These are phyloP conservation scores for Paramecium biaurelia DNA, from an alignment of 73 alveolate genomes.

Conservation along the genomic window DNA sequence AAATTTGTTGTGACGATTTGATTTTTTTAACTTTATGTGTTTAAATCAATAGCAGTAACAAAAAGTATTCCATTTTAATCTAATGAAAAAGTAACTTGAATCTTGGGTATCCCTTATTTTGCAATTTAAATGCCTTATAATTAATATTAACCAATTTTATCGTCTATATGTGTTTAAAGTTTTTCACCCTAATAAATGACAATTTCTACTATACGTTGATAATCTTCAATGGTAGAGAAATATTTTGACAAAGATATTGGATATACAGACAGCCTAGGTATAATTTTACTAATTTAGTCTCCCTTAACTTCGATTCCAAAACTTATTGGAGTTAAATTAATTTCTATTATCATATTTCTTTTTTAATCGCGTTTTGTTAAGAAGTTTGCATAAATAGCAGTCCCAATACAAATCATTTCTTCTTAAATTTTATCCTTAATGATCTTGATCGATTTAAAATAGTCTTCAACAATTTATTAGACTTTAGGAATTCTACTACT, in stretches of 20 bases:
- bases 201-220: slow-evolving; percentile 91
- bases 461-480: neutral
- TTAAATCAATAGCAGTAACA: slow-evolving; percentile 77
- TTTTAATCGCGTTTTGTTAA: neutral
- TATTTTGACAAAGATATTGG: slow-evolving; percentile 65
- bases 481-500: slow-evolving; percentile 80
- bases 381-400: slow-evolving; percentile 29
- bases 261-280: slow-evolving; percentile 44
- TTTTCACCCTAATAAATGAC: slow-evolving; percentile 97
- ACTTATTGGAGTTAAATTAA: slow-evolving; percentile 55
- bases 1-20: neutral
- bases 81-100: slow-evolving; percentile 86
- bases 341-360: slow-evolving; percentile 58
- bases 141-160: slow-evolving; percentile 94
- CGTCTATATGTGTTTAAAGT: slow-evolving; percentile 85
- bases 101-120: slow-evolving; percentile 91
- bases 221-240: slow-evolving; percentile 95
- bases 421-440: slow-evolving; percentile 60
- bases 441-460: neutral
- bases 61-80: slow-evolving; percentile 87
- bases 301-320: slow-evolving; percentile 68
- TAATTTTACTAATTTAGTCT: slow-evolving; percentile 38
- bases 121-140: slow-evolving; percentile 91
- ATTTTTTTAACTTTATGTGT: slow-evolving; percentile 62
- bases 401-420: slow-evolving; percentile 61